Percentiles rank a stretch among this genome's conserved stretches.
Evolutionary conservation across 208 protist species (phyloP).

Genomic region (Acanthamoeba castellanii): DNA sequence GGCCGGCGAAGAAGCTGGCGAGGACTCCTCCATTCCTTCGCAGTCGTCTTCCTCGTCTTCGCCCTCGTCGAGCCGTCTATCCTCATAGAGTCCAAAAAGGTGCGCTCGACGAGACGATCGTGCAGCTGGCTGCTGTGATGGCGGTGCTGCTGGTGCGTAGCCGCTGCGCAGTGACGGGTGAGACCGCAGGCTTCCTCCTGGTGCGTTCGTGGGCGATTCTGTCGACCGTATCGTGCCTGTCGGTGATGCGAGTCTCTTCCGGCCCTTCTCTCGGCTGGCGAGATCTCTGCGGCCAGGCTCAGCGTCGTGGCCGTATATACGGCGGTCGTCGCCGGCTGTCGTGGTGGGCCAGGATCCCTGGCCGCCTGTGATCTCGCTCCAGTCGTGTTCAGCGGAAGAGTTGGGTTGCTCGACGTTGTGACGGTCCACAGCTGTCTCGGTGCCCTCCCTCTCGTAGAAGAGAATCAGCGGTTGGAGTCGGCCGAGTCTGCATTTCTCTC

Average conservation of each 20-base stretch:
- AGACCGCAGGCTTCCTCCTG: too few species aligned
- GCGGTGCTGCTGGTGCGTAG: neutral
- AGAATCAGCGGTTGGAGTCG: slow-evolving; percentile 16
- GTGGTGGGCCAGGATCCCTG: too few species aligned
- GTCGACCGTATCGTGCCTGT: too few species aligned
- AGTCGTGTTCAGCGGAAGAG: neutral
- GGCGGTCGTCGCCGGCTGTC: too few species aligned
- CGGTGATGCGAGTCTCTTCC: too few species aligned
- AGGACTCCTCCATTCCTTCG: neutral
- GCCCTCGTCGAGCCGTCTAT: neutral
- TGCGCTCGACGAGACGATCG: neutral
- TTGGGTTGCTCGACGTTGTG: neutral
- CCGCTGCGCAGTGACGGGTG: too few species aligned
- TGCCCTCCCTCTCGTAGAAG: neutral
- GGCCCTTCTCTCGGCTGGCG: too few species aligned
- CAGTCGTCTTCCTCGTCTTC: neutral
- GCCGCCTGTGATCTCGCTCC: neutral
- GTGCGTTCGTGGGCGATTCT: too few species aligned
- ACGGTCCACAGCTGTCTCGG: neutral
- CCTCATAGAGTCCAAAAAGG: neutral
- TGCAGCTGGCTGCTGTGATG: neutral
- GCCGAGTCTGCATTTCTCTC: neutral
- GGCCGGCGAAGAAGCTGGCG: neutral
- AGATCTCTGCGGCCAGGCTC: too few species aligned
- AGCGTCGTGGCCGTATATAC: too few species aligned